A percentile compares a stretch with the other conserved stretches of the same genome.
Evolutionary conservation across 108 stramenopile genomes (phyloP).

Genomic region (Nitzschia sp.): DNA sequence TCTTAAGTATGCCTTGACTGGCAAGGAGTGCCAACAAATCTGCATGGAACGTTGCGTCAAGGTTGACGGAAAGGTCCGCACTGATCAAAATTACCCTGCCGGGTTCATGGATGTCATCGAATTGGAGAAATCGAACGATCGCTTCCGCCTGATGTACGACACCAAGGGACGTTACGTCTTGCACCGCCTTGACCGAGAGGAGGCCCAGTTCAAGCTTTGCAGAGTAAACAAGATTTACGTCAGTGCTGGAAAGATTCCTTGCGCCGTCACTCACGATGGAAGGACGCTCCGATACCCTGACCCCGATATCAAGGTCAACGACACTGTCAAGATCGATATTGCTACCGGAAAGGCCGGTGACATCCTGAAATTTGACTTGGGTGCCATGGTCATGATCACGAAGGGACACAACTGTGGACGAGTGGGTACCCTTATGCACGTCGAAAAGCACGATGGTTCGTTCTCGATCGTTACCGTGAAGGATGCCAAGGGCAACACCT

Average conservation of each 20-base stretch:
- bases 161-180: constrained; percentile 98
- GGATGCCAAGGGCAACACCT: constrained; percentile 95
- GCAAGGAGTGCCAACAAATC: constrained; percentile 97
- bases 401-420: constrained; percentile 97
- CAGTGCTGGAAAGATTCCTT: constrained; percentile 94
- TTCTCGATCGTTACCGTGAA: constrained; percentile 98
- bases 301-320: constrained; percentile 97
- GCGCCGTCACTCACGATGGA: constrained; percentile 99
- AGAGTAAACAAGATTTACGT: constrained; percentile 92
- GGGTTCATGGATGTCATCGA: constrained; percentile 99
- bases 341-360: constrained; percentile 95
- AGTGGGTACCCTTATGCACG: constrained; percentile 93
- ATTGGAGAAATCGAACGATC: constrained; percentile 94
- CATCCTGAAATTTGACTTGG: constrained; percentile 95
- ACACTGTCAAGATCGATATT: constrained; percentile 96
- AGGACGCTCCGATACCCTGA: constrained; percentile 99
- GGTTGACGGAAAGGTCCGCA: constrained; percentile 98
- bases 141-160: constrained; percentile 98
- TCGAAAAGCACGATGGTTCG: constrained; percentile 98
- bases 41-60: constrained; percentile 99
- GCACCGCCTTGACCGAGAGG: constrained; percentile 91
- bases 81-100: constrained; percentile 98
- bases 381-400: constrained; percentile 96
- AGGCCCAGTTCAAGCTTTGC: constrained; percentile 98
- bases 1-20: constrained; percentile 99